These are phyloP conservation scores for Podospora comata DNA, from an alignment of 495 filamentous ascomycete species.

Conservation along the genomic window DNA sequence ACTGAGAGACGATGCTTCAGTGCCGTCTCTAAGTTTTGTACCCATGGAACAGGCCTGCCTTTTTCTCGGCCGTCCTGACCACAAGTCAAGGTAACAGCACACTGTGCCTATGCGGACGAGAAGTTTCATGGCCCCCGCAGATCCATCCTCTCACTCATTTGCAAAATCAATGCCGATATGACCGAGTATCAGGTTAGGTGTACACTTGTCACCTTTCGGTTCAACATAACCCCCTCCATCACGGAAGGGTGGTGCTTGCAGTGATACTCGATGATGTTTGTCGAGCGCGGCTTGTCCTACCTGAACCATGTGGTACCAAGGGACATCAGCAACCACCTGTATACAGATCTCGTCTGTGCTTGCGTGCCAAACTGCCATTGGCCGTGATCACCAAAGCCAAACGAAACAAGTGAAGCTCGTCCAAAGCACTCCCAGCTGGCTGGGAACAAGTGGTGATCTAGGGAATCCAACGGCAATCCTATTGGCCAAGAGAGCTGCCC, in stretches of 20 bases:
- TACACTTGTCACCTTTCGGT: too few relatives aligned
- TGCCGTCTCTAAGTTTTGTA: not conserved
- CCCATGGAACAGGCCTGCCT: not conserved
- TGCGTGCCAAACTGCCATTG: constrained; percentile 13
- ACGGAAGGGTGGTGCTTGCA: not conserved
- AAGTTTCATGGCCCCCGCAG: constrained; percentile 5
- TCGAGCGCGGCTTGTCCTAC: not conserved
- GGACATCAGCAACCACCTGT: not conserved
- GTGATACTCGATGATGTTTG: not conserved
- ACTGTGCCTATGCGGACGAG: not conserved
- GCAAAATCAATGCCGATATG: not conserved
- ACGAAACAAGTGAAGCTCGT: constrained; percentile 11
- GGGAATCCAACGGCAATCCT: constrained; percentile 9
- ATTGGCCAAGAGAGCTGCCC: constrained; percentile 24
- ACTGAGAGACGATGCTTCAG: not conserved
- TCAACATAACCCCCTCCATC: not conserved
- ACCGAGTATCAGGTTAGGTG: too few relatives aligned
- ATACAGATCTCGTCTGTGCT: constrained; percentile 8
- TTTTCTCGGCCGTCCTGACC: too few relatives aligned
- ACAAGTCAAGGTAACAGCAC: not conserved
- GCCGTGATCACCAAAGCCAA: not conserved
- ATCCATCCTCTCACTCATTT: not conserved
- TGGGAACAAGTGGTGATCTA: constrained; percentile 27
- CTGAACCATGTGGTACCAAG: not conserved
- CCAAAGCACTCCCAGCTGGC: constrained; percentile 25